A percentile compares a stretch with the other conserved stretches of the same genome.
Evolutionary conservation across 495 filamentous ascomycete genomes (phyloP).

Genomic region (Lepidopterella palustris): DNA sequence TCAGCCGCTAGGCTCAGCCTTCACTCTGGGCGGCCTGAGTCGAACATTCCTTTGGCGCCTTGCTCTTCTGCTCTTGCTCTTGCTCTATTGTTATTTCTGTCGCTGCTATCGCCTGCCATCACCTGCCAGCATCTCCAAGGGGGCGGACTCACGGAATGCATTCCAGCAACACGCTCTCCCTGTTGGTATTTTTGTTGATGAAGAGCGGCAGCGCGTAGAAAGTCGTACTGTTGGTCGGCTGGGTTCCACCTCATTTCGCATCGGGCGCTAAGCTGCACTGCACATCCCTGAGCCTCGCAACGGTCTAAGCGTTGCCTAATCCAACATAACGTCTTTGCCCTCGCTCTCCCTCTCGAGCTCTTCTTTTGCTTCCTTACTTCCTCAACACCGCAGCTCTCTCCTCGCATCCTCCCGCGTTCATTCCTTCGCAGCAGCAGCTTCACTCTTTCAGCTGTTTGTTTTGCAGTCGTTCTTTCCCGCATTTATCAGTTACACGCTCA

Average conservation of each 20-base stretch:
- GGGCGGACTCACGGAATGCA: slow-evolving; percentile 9
- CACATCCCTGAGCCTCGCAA: background rate
- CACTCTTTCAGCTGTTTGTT: slow-evolving; percentile 70
- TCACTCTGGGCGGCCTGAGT: background rate
- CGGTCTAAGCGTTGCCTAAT: background rate
- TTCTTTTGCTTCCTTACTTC: slow-evolving; percentile 29
- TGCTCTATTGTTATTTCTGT: no score
- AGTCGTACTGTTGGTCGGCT: background rate
- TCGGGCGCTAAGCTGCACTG: background rate
- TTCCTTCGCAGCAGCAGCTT: slow-evolving; percentile 60
- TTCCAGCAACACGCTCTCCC: background rate
- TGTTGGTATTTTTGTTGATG: slow-evolving; percentile 6
- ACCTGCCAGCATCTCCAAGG: slow-evolving; percentile 2
- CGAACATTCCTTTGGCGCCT: slow-evolving; percentile 3
- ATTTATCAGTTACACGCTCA: slow-evolving; percentile 5
- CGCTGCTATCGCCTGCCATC: background rate
- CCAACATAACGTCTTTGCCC: slow-evolving; percentile 24
- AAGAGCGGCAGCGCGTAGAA: slow-evolving; percentile 11
- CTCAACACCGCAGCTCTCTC: no score
- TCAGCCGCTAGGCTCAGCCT: background rate
- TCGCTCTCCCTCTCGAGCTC: slow-evolving; percentile 5
- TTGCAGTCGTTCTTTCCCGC: slow-evolving; percentile 48
- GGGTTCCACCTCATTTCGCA: slow-evolving; percentile 1
- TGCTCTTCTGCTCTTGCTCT: background rate
- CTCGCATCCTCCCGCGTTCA: slow-evolving; percentile 15